These are phyloP conservation scores for Fusarium paranaense DNA, from an alignment of 2,329 filamentous ascomycete species.

Conservation along the genomic window DNA sequence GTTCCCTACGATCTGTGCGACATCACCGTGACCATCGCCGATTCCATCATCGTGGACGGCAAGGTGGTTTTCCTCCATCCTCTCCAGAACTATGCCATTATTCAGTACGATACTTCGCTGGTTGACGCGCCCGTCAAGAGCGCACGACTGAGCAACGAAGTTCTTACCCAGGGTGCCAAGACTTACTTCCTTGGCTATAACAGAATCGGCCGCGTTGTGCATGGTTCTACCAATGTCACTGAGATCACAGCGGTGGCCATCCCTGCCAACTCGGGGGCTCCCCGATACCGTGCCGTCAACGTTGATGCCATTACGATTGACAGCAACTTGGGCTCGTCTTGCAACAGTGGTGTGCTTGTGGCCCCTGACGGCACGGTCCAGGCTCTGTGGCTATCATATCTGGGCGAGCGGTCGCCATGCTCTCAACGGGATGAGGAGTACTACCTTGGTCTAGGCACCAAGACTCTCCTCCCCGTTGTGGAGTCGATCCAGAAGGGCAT, in stretches of 20 bases:
- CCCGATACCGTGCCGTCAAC: conserved; percentile 93
- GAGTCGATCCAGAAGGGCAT: conserved; percentile 84
- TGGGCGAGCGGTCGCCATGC: conserved; percentile 85
- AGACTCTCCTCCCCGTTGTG: conserved; percentile 89
- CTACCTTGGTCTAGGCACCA: conserved; percentile 90
- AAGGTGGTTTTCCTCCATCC: conserved; percentile 97
- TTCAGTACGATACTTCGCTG: conserved; percentile 92
- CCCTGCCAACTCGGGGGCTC: conserved; percentile 90
- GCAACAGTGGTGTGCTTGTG: conserved; percentile 92
- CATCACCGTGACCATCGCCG: conserved; percentile 94
- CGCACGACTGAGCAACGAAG: conserved; percentile 82
- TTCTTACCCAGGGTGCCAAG: conserved; percentile 91
- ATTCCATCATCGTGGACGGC: conserved; percentile 93
- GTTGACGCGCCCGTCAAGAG: conserved; percentile 95
- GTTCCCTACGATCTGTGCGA: conserved; percentile 98
- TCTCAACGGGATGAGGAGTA: conserved; percentile 94
- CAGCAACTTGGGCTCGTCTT: conserved; percentile 89
- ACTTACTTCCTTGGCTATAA: conserved; percentile 99
- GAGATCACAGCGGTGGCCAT: conserved; percentile 98
- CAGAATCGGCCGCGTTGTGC: conserved; percentile 91
- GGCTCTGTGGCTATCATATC: conserved; percentile 95
- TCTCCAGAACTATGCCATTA: conserved; percentile 94
- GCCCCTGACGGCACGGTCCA: conserved; percentile 92
- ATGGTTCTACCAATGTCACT: conserved; percentile 93
- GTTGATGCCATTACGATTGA: conserved; percentile 98